Evolutionary conservation across 495 filamentous ascomycete species (phyloP), one percentile per base, ranked within the genome.

Genomic region (Cenococcum geophilum): DNA sequence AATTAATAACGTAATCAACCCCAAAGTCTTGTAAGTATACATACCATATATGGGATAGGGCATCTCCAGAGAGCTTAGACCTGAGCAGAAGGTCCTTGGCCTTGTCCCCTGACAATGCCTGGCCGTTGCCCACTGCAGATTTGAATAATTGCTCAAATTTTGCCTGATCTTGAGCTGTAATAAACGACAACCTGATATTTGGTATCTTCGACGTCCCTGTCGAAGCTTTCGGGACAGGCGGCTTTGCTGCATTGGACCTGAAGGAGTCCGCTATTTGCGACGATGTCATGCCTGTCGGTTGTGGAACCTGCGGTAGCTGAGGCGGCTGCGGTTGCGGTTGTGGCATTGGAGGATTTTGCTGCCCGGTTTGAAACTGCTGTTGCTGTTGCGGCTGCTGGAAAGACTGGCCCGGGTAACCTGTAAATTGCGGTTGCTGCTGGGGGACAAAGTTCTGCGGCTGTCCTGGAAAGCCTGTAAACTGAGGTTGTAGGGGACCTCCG

Each of bases 111-210:
- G 89, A 88, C 78, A 99, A 80, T 45, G 93, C 91, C 68, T 88
- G 86, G 61, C 82, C 87, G 67, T 92, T 87, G 11, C 91, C 90
- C 37, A 92, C 91, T 9, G 95, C 95, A 52, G 90, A 92, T 76
- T 95, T 97, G 77, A 99, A 99, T 9, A 99, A 78, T 62, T 95
- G 91, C 79, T 99, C 95, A 68, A 99, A 99, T 74, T 93, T 96
- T 59, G 92, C 87, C 72, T 99, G 95, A 69, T 99, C 95, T 64
- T 88, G 85, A 22, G 89, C 91, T 0, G 95, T 97, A 58, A 99
- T 92, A 68, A 97, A 99, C 5, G 91, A 95, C 48, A 99, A 77
- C 50, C 95, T 80, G 58, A 97, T 93, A 70, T 88, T 97, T n/a
- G 95, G 95, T 53, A 99, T 96, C 75, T 85, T 92, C 27, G 76